Conservation (phyloP, 176 grass and related monocot genomes). For the Neostapfia colusana region DNA sequence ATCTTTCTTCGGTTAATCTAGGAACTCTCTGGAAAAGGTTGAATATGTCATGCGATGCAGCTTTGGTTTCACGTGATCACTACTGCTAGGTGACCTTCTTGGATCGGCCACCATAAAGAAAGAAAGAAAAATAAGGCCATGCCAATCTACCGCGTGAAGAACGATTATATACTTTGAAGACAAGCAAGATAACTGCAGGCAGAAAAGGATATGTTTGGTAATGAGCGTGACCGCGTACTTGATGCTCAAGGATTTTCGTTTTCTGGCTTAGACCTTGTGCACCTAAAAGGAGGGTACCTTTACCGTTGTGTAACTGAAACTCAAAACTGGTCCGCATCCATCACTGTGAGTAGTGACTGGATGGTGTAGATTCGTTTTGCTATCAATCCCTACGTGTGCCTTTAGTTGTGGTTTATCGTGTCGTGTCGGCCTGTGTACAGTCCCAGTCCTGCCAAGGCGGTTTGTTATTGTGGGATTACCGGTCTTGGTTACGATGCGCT, state of each 20-base stretch:
- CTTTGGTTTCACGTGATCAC: background rate
- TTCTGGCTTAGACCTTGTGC: background rate
- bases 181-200: constrained; percentile 23
- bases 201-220: constrained; percentile 20
- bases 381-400: too few relatives aligned
- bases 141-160: background rate
- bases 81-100: background rate
- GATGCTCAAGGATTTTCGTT: constrained; percentile 23
- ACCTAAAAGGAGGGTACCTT: constrained; percentile 15
- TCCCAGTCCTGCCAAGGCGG: too few relatives aligned
- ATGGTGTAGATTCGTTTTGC: background rate
- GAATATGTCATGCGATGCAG: background rate
- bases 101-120: background rate
- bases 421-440: too few relatives aligned
- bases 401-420: too few relatives aligned
- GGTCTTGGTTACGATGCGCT: too few relatives aligned
- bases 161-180: constrained; percentile 34
- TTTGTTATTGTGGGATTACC: too few relatives aligned
- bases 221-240: constrained; percentile 10
- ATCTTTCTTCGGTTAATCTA: background rate
- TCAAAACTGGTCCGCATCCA: background rate
- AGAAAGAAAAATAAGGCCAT: background rate
- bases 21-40: background rate
- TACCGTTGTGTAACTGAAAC: constrained; percentile 42
- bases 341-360: background rate